A percentile compares a stretch with the other conserved stretches of the same genome.
phyloP scores from a whole-genome alignment of 2,329 filamentous ascomycete species.

The Whalleya microplaca region DNA sequence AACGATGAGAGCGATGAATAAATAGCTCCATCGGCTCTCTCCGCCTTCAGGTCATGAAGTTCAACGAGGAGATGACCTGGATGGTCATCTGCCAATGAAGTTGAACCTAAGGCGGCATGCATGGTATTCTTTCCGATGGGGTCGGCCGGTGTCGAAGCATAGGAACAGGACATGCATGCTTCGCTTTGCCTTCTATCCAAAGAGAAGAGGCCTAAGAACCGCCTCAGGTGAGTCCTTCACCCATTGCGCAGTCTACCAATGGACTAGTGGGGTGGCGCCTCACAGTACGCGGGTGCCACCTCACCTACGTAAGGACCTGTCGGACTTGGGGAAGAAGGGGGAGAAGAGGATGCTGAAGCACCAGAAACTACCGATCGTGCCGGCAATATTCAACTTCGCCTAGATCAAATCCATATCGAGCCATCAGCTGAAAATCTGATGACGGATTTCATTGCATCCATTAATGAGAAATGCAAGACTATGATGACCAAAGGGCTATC shows the following conservation, averaged over 20 bases:
- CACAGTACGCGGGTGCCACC: no score
- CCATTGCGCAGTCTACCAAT: no score
- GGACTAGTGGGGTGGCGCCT: no score
- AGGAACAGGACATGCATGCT: conserved; percentile 38
- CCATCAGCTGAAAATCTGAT: conserved; percentile 19
- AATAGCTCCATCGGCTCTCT: conserved; percentile 20
- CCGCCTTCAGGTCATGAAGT: conserved; percentile 24
- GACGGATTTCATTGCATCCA: conserved; percentile 22
- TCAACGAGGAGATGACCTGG: conserved; percentile 36
- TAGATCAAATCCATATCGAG: conserved; percentile 30
- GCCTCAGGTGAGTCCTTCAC: no score
- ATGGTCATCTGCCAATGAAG: conserved; percentile 27
- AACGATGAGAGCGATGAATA: conserved; percentile 61
- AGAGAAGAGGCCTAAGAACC: no score
- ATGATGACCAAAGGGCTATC: conserved; percentile 10
- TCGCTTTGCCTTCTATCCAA: conserved; percentile 34
- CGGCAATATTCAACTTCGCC: conserved; percentile 6
- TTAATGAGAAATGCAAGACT: conserved; percentile 20
- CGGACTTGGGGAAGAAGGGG: no score
- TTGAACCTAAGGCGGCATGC: conserved; percentile 29
- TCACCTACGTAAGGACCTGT: no score
- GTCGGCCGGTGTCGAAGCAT: conserved; percentile 40
- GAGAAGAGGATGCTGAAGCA: no score
- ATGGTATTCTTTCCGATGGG: conserved; percentile 33
- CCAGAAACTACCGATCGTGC: no score